Evolutionary conservation across 495 filamentous ascomycete genomes (phyloP), one percentile per base, ranked within the genome.

Genomic region (Lindgomyces ingoldianus): DNA sequence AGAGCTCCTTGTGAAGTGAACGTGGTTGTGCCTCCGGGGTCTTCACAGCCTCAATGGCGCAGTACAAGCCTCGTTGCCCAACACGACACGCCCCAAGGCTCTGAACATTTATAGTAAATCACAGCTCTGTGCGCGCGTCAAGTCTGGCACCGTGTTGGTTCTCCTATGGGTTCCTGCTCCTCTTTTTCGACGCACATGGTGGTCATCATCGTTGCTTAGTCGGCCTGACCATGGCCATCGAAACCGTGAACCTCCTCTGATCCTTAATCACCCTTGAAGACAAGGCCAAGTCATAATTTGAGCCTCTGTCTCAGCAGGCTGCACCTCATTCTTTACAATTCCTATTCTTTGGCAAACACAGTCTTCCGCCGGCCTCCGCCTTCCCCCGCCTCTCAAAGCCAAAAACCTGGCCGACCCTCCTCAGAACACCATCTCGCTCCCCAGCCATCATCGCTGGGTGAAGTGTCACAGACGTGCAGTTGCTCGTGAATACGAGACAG

Each of bases 111-210:
- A 62, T 62, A 62, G 59, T 33, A 33, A 47, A n/a, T 14, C 19
- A 22, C 19, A 58, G 55, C 45, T 21, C 59, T 24, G 47, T 14
- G 59, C 57, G 57, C 59, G 59, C 59, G 59, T 62, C 59, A 54
- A 53, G 48, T 4, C 33, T 24, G 39, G 46, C 39, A 53, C 59
- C 22, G 49, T 41, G 59, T 51, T 53, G 49, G 49, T 24, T 57
- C 42, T 16, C 42, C 11, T 30, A 10, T 29, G 54, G 30, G 25
- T 22, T 39, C 42, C 39, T 26, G 4, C 25, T 24, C 8, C 18
- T 22, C 48, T 9, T 52, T n/a, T 19, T 47, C 44, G 21, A 47
- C 44, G 33, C 33, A 14, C 33, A 14, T 14, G 6, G 14, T 39
- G 6, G 14, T 39, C 6, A 14, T 6, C 33, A 39, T 39, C 33